Percentiles rank a stretch among this genome's conserved stretches.
Evolutionary conservation across 23 red algal genomes (phyloP).

Genomic region (Cyanidioschyzon merolae): DNA sequence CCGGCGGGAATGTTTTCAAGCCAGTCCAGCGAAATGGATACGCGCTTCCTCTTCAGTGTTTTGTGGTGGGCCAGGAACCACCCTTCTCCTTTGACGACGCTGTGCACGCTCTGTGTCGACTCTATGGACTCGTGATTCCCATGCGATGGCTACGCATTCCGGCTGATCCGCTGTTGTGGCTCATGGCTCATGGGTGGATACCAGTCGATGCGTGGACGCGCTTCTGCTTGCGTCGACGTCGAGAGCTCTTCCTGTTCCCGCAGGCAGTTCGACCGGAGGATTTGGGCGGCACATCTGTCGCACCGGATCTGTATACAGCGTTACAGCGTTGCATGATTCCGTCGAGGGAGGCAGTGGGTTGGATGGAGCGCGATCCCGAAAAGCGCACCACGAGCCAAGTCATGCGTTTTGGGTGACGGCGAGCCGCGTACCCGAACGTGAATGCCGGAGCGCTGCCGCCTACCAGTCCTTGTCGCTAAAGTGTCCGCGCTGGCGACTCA

Average conservation of each 20-base stretch:
- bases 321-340: too few species aligned
- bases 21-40: background rate
- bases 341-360: too few species aligned
- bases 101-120: background rate
- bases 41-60: background rate
- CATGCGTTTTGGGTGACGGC: too few species aligned
- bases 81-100: conserved; percentile 5
- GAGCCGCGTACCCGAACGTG: too few species aligned
- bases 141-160: background rate
- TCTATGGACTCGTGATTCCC: background rate
- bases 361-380: too few species aligned
- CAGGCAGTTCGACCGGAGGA: background rate
- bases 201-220: background rate
- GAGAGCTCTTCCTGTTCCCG: background rate
- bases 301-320: background rate
- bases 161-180: background rate
- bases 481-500: too few species aligned
- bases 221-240: background rate
- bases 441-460: too few species aligned
- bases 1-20: too few species aligned
- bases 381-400: too few species aligned
- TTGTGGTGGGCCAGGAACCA: background rate
- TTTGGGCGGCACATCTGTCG: background rate
- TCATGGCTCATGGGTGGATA: background rate
- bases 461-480: too few species aligned